A percentile compares a stretch with the other conserved stretches of the same genome.
These are phyloP conservation scores for Macroventuria anomochaeta DNA, from an alignment of 2,329 filamentous ascomycete genomes.

Conservation along the genomic window DNA sequence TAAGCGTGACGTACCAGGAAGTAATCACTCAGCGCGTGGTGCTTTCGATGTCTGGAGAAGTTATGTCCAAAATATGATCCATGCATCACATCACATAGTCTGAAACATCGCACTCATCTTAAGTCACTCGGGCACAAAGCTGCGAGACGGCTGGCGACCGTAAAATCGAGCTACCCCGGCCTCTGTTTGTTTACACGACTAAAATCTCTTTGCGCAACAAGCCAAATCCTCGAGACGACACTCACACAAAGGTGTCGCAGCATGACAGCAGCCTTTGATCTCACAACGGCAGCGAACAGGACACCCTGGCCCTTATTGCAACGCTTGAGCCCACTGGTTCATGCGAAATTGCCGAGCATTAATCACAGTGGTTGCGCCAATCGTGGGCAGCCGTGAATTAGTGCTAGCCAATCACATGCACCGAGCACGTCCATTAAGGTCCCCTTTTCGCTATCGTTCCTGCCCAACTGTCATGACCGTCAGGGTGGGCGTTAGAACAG, in stretches of 20 bases:
- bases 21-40: constrained; percentile 9
- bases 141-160: not conserved
- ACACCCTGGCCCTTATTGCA: constrained; percentile 19
- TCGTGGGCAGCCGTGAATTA: not conserved
- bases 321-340: constrained; percentile 21
- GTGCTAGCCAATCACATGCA: constrained; percentile 8
- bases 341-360: constrained; percentile 11
- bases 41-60: constrained; percentile 7
- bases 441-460: constrained; percentile 13
- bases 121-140: not conserved
- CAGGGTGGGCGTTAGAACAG: not conserved
- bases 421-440: constrained; percentile 7
- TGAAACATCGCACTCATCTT: constrained; percentile 11
- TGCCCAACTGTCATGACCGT: constrained; percentile 12
- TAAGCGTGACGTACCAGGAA: constrained; percentile 15
- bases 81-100: constrained; percentile 14
- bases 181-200: constrained; percentile 12
- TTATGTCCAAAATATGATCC: constrained; percentile 13
- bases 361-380: constrained; percentile 17
- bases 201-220: constrained; percentile 6
- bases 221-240: not conserved
- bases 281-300: not conserved
- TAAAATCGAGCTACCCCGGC: not conserved
- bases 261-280: not conserved
- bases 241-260: constrained; percentile 6